A percentile compares a stretch with the other conserved stretches of the same genome.
These are phyloP conservation scores for Pseudocercospora musae DNA, from an alignment of 2,329 filamentous ascomycete species.

Conservation along the genomic window DNA sequence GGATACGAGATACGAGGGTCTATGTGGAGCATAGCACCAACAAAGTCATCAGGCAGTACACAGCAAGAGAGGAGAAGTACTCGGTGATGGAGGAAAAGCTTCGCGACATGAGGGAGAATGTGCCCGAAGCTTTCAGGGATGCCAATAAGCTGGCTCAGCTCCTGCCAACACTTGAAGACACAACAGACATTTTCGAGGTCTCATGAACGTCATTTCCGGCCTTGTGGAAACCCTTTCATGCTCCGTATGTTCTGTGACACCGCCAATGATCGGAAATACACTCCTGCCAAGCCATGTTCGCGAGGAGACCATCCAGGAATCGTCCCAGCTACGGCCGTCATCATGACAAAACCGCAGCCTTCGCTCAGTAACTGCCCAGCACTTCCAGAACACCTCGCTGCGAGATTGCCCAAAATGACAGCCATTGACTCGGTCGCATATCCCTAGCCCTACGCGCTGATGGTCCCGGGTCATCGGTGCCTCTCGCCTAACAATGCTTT, in stretches of 20 bases:
- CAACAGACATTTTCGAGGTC: conserved; percentile 51
- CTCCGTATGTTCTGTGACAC: background rate
- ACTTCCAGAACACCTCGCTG: background rate
- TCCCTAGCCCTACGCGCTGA: background rate
- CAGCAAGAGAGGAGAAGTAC: conserved; percentile 79
- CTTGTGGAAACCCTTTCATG: background rate
- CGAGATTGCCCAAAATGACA: background rate
- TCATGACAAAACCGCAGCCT: background rate
- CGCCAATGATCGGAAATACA: background rate
- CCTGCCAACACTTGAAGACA: conserved; percentile 67
- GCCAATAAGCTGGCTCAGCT: conserved; percentile 70
- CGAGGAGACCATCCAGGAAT: background rate
- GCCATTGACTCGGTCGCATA: background rate
- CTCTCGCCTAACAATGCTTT: background rate
- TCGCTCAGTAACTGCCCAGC: background rate
- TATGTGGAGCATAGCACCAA: conserved; percentile 83
- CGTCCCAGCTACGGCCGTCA: background rate
- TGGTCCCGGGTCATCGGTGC: background rate
- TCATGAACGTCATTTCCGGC: conserved; percentile 15
- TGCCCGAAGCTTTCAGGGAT: conserved; percentile 74
- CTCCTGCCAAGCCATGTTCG: background rate
- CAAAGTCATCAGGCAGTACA: conserved; percentile 84
- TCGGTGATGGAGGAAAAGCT: conserved; percentile 63
- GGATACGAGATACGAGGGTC: conserved; percentile 83
- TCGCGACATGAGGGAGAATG: conserved; percentile 64